A percentile compares a stretch with the other conserved stretches of the same genome.
phyloP scores from a whole-genome alignment of 2,329 filamentous ascomycete genomes.

The Pseudocercospora pini-densiflorae region DNA sequence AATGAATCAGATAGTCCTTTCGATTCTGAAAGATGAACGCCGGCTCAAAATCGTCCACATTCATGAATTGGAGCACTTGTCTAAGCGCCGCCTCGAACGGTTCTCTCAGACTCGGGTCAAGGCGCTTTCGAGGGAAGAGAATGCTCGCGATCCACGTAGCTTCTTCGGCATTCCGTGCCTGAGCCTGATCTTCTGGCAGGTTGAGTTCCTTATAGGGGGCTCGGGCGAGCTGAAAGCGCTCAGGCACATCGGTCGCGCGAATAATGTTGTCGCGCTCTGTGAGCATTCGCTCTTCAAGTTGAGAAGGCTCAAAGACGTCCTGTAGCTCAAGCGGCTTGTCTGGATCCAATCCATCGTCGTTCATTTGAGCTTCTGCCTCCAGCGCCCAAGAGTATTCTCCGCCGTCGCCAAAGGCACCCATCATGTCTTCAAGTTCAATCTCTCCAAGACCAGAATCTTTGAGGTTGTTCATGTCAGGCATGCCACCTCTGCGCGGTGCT shows the following conservation, averaged over 20 bases:
- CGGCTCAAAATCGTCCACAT: constrained; percentile 91
- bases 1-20: constrained; percentile 95
- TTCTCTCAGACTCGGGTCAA: constrained; percentile 71
- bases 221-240: constrained; percentile 90
- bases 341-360: constrained; percentile 75
- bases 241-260: constrained; percentile 84
- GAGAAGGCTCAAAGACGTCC: constrained; percentile 96
- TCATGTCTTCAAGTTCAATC: constrained; percentile 92
- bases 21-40: constrained; percentile 98
- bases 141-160: constrained; percentile 88
- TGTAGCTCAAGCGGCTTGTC: constrained; percentile 90
- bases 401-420: constrained; percentile 92
- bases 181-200: constrained; percentile 76
- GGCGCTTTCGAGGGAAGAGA: constrained; percentile 81
- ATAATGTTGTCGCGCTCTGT: constrained; percentile 96
- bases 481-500: constrained; percentile 72
- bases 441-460: constrained; percentile 73
- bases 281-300: constrained; percentile 90
- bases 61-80: constrained; percentile 94
- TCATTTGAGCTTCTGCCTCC: constrained; percentile 82
- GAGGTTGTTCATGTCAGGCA: constrained; percentile 73
- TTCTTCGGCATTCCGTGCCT: constrained; percentile 72
- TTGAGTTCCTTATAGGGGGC: constrained; percentile 84
- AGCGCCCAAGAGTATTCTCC: constrained; percentile 96
- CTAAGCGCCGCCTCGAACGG: constrained; percentile 87